phyloP scores from a whole-genome alignment of 2,329 filamentous ascomycete genomes.

The Fusarium irregulare region DNA sequence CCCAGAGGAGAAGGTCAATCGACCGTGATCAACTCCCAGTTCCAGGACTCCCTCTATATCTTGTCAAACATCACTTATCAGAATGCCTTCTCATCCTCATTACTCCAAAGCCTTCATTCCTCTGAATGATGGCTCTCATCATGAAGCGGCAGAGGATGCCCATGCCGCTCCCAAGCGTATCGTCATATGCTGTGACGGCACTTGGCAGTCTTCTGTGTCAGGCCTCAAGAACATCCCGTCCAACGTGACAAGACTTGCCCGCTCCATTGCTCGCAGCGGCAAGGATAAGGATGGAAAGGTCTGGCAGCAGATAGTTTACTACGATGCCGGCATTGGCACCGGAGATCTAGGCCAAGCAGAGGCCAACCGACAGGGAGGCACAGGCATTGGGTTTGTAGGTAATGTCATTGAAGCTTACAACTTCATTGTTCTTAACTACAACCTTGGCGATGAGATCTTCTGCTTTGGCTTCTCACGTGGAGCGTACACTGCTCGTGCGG shows the following conservation, averaged over 20 bases:
- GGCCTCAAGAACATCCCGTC: conserved; percentile 46
- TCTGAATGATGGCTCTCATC: conserved; percentile 30
- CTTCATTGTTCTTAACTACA: conserved; percentile 52
- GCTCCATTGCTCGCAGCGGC: conserved; percentile 43
- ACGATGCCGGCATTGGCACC: conserved; percentile 52
- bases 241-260: conserved; percentile 51
- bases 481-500: conserved; percentile 53
- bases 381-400: conserved; percentile 46
- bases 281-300: conserved; percentile 44
- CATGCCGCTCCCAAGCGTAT: conserved; percentile 41
- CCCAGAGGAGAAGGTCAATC: neutral
- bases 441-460: conserved; percentile 48
- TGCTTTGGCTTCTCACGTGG: conserved; percentile 53
- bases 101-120: conserved; percentile 25
- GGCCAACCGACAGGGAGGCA: conserved; percentile 34
- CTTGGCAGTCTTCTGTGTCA: conserved; percentile 48
- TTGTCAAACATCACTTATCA: neutral
- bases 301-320: conserved; percentile 53
- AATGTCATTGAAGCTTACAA: conserved; percentile 53
- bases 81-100: conserved; percentile 28
- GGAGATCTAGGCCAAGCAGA: conserved; percentile 30
- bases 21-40: neutral
- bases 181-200: conserved; percentile 53
- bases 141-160: conserved; percentile 21
- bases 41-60: neutral